Percentiles rank a stretch among this genome's conserved stretches.
Conservation (phyloP, 371 early-diverging fungal species). For the Mucor saturninus region DNA sequence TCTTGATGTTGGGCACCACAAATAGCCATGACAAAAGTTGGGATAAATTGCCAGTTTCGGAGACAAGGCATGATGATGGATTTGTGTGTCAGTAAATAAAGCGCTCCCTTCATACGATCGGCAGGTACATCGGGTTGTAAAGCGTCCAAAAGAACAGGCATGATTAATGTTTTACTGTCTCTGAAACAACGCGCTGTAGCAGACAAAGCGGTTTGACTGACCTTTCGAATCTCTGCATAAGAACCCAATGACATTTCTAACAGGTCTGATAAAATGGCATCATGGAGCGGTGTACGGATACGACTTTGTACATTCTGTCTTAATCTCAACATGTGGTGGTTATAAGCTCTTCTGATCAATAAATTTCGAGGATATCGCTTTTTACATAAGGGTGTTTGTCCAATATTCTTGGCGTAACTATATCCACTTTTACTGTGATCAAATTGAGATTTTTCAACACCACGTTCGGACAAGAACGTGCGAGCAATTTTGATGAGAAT, state of each 20-base stretch:
- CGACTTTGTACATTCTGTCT: constrained; percentile 63
- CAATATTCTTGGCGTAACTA: constrained; percentile 60
- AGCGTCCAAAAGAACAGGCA: constrained; percentile 66
- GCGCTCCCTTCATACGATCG: constrained; percentile 80
- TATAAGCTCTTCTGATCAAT: constrained; percentile 56
- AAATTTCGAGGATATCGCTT: constrained; percentile 59
- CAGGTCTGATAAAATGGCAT: constrained; percentile 60
- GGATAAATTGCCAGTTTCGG: constrained; percentile 68
- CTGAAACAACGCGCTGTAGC: constrained; percentile 60
- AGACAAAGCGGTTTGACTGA: constrained; percentile 65
- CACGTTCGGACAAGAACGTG: constrained; percentile 67
- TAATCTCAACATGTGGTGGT: constrained; percentile 64
- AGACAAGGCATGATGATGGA: constrained; percentile 60
- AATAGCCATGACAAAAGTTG: constrained; percentile 63
- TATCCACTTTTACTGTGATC: constrained; percentile 60
- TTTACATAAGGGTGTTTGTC: constrained; percentile 46
- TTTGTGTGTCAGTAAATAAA: constrained; percentile 67
- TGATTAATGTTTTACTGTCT: constrained; percentile 56
- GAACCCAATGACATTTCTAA: constrained; percentile 68
- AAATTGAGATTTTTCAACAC: constrained; percentile 60
- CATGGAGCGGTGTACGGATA: constrained; percentile 48
- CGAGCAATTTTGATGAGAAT: constrained; percentile 65
- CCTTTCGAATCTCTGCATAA: constrained; percentile 78
- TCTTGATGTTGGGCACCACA: constrained; percentile 80
- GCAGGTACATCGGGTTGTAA: constrained; percentile 52